phyloP scores from a whole-genome alignment of 2,329 filamentous ascomycete genomes.

The Diaporthe sp. region DNA sequence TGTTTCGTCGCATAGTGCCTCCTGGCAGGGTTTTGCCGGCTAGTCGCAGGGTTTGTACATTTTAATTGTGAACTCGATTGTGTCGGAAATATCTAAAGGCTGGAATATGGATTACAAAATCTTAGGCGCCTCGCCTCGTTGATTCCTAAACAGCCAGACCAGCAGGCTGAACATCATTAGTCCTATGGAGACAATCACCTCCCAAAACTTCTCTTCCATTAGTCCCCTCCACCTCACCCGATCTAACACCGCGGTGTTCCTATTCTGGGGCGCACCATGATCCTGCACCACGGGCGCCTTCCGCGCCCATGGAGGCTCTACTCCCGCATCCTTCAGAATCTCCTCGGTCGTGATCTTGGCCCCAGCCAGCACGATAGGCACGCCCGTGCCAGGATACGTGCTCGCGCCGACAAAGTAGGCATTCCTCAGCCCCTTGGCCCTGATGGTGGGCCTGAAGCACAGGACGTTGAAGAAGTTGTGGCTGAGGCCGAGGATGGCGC shows the following conservation, averaged over 20 bases:
- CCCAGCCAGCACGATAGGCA: conserved; percentile 79
- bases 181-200: background rate
- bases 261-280: conserved; percentile 42
- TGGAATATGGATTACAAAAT: background rate
- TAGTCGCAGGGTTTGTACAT: background rate
- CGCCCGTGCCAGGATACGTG: conserved; percentile 81
- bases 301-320: conserved; percentile 48
- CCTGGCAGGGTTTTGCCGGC: too few relatives aligned
- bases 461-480: conserved; percentile 83
- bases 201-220: conserved; percentile 27
- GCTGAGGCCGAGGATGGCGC: conserved; percentile 78
- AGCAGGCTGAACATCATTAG: background rate
- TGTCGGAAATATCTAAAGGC: background rate
- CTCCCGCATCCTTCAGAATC: conserved; percentile 52
- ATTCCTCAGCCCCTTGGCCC: conserved; percentile 60
- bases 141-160: conserved; percentile 1
- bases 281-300: conserved; percentile 41
- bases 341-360: conserved; percentile 69
- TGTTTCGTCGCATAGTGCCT: background rate
- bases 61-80: background rate
- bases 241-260: conserved; percentile 35
- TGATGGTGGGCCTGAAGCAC: conserved; percentile 72
- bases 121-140: background rate
- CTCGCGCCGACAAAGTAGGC: conserved; percentile 81
- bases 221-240: conserved; percentile 29